A percentile compares a stretch with the other conserved stretches of the same genome.
phyloP scores from a whole-genome alignment of 2,329 filamentous ascomycete genomes.

The Venturiaceae sp. region DNA sequence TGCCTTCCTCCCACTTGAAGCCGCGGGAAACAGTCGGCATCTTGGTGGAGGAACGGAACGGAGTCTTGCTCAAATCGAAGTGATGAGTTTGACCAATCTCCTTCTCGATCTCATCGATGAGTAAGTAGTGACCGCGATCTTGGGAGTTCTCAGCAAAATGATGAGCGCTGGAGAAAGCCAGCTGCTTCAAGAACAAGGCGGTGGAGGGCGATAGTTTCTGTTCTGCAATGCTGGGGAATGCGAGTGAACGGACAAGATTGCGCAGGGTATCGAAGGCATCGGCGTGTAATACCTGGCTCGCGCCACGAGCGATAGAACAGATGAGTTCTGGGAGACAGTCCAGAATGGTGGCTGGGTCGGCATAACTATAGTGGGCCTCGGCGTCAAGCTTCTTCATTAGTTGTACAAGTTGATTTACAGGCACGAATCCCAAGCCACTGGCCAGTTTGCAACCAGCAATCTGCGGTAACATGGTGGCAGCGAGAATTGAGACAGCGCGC shows the following conservation, averaged over 20 bases:
- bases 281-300: background rate
- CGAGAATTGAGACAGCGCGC: background rate
- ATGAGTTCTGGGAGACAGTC: constrained; percentile 6
- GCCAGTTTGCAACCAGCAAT: background rate
- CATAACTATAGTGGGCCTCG: background rate
- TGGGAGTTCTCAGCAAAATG: background rate
- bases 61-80: background rate
- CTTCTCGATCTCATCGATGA: background rate
- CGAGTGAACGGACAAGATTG: background rate
- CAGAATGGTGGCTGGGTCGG: background rate
- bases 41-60: background rate
- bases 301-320: background rate
- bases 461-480: background rate
- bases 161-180: background rate
- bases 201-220: background rate
- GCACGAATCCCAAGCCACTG: background rate
- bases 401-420: constrained; percentile 1
- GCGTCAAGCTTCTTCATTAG: background rate
- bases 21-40: background rate
- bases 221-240: background rate
- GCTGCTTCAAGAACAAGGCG: background rate
- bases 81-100: background rate
- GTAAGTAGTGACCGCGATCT: background rate
- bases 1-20: constrained; percentile 7
- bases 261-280: background rate